These are phyloP conservation scores for Teratosphaeria viscida DNA, from an alignment of 2,329 filamentous ascomycete species.

Conservation along the genomic window DNA sequence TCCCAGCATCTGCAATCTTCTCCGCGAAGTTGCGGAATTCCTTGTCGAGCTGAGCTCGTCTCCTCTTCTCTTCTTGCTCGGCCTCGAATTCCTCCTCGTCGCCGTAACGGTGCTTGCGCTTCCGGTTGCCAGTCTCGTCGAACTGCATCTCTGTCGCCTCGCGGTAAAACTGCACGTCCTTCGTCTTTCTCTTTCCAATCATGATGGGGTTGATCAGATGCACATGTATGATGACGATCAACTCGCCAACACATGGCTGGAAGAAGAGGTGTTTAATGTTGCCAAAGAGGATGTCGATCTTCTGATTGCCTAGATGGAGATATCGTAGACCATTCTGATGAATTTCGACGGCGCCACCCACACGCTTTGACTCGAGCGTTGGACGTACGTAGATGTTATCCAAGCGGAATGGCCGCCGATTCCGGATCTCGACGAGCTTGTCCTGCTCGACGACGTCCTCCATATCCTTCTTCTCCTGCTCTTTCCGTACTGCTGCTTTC, in stretches of 20 bases:
- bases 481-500: constrained; percentile 79
- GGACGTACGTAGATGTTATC: constrained; percentile 94
- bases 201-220: constrained; percentile 97
- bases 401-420: constrained; percentile 79
- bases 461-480: constrained; percentile 99
- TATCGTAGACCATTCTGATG: constrained; percentile 99
- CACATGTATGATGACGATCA: constrained; percentile 96
- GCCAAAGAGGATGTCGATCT: constrained; percentile 90
- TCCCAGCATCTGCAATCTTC: constrained; percentile 92
- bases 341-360: constrained; percentile 91
- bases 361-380: constrained; percentile 90
- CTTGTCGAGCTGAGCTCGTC: constrained; percentile 83
- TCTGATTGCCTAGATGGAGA: constrained; percentile 66
- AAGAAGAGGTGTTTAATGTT: constrained; percentile 99
- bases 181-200: constrained; percentile 97
- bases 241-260: constrained; percentile 88
- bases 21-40: constrained; percentile 94
- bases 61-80: constrained; percentile 89
- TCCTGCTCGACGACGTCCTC: constrained; percentile 98
- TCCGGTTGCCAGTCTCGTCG: constrained; percentile 94
- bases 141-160: constrained; percentile 98
- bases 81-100: constrained; percentile 98
- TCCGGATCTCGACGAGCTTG: constrained; percentile 89
- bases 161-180: constrained; percentile 95
- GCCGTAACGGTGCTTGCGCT: constrained; percentile 93